Conservation (phyloP, 1,284 basidiomycete species). For the Sporisorium scitamineum region DNA sequence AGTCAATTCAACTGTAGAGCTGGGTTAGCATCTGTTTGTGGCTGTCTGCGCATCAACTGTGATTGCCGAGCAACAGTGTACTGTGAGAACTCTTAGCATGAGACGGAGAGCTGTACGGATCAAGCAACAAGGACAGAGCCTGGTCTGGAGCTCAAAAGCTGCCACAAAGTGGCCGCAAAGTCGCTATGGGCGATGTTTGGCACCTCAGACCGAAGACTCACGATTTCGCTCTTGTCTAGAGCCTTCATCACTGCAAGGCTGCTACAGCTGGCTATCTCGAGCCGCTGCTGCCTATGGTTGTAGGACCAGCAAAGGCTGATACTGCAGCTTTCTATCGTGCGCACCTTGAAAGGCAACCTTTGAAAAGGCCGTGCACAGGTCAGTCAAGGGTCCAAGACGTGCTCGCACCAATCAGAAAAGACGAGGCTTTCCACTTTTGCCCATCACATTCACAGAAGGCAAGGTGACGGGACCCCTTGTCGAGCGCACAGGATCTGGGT, state of each 20-base stretch:
- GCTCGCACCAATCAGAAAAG: background rate
- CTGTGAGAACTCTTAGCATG: background rate
- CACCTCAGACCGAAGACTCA: too few species aligned
- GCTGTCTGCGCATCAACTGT: background rate
- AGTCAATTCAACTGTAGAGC: too few species aligned
- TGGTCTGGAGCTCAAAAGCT: background rate
- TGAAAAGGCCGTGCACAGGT: slow-evolving; percentile 14
- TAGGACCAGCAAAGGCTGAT: too few species aligned
- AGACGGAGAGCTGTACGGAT: background rate
- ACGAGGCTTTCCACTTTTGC: background rate
- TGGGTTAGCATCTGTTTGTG: background rate
- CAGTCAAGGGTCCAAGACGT: slow-evolving; percentile 5
- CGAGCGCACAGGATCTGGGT: background rate
- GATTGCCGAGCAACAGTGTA: background rate
- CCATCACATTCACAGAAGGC: background rate
- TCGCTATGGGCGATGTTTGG: too few species aligned
- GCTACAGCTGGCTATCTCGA: too few species aligned
- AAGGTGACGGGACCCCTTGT: background rate
- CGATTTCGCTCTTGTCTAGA: too few species aligned
- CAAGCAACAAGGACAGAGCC: background rate
- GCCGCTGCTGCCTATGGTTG: too few species aligned
- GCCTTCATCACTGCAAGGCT: too few species aligned
- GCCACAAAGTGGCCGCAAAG: too few species aligned
- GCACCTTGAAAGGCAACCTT: slow-evolving; percentile 16
- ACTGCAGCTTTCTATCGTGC: slow-evolving; percentile 14